Base-by-base conservation (phyloP, 768 basidiomycete species). In the Tulasnella sp. region DNA sequence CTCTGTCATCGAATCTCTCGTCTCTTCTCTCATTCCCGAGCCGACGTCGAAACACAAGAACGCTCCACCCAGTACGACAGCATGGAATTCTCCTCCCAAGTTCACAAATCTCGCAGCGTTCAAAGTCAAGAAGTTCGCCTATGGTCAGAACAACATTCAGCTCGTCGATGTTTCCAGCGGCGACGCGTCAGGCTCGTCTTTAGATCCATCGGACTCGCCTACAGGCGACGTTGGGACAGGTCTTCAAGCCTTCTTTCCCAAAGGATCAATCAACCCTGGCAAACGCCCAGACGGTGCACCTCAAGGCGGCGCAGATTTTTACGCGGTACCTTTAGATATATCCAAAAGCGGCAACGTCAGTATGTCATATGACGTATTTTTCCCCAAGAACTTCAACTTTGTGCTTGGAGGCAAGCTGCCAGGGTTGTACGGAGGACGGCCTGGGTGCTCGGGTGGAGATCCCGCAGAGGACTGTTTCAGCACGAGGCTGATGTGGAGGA, bases 321-420 rank as follows among this genome's bases (percentile, higher is more conserved):
- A 88, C 78, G 86, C 88, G 8, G 75, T 79, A 1, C 88, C 88
- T 1, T 79, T 87, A 58, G 76, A 71, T 67, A 80, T 25, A 75
- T 77, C 12, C 75, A 67, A 22, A 64, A 90, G 89, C 9, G 79
- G 76, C 31, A 90, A 85, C 77, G 89, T 90, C 36, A 87, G 88
- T 9, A 80, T 93, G 64, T 83, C 80, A 29, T 96, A 94, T 81
- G 89, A 88, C 81, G 89, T 93, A 12, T 94, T 90, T 82, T 94
- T 97, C 80, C 92, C 91, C 0, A 77, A 73, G 0, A 87, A 89
- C 77, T 96, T 94, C 78, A 86, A 91, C 72, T 96, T 89, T 86
- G 93, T 93, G 22, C 85, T 87, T 73, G 94, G 88, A 5, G 95
- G 95, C 8, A 96, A 97, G 83, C 81, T 96, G 6, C 93, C 94